Conservation (phyloP, 129 eudicot genomes). For the Saposhnikovia divaricata region DNA sequence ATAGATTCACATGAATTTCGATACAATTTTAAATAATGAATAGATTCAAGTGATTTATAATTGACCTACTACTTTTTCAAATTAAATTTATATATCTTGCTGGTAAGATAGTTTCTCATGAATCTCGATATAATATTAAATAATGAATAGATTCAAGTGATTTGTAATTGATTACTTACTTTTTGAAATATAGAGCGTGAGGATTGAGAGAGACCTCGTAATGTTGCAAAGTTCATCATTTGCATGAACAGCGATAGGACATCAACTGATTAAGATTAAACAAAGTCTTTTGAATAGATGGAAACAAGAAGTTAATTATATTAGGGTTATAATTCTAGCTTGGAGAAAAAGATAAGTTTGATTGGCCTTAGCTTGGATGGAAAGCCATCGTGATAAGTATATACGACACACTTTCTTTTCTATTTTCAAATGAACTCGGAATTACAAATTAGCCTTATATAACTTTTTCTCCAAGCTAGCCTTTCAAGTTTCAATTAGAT, state of each 20-base stretch:
- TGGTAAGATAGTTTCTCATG: too few relatives aligned
- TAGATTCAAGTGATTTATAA: too few relatives aligned
- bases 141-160: too few relatives aligned
- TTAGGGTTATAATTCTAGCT: not conserved
- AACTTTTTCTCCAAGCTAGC: not conserved
- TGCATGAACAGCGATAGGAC: not conserved
- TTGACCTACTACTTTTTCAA: too few relatives aligned
- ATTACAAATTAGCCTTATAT: not conserved
- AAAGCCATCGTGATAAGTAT: not conserved
- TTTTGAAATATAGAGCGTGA: not conserved
- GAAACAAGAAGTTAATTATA: not conserved
- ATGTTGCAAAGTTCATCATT: not conserved
- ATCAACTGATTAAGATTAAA: not conserved
- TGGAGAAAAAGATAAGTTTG: not conserved
- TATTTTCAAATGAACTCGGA: not conserved
- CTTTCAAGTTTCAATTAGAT: too few relatives aligned
- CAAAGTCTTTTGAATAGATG: not conserved
- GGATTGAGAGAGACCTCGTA: not conserved
- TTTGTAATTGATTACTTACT: not conserved
- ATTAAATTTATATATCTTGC: too few relatives aligned
- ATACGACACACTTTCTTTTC: too few relatives aligned
- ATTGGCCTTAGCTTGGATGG: not conserved
- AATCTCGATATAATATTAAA: too few relatives aligned
- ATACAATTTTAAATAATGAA: too few relatives aligned
- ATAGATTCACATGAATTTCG: too few relatives aligned